Percentiles rank a stretch among this genome's conserved stretches.
These are phyloP conservation scores for Carex myosuroides DNA, from an alignment of 176 grass and related monocot genomes.

Conservation along the genomic window DNA sequence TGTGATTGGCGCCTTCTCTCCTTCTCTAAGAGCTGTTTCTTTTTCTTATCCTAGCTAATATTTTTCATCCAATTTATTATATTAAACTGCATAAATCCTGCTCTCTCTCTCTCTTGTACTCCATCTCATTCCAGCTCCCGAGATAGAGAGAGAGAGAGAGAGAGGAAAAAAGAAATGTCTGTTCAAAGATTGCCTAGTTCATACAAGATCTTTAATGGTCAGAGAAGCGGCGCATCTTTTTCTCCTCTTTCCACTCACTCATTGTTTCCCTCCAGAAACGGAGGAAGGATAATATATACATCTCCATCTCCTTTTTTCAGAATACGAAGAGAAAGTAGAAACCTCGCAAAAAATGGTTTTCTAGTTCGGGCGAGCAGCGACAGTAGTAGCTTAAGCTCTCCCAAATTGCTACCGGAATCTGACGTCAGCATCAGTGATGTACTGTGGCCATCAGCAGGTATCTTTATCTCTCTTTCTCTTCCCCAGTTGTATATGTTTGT, in stretches of 20 bases:
- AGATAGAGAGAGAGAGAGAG: slow-evolving; percentile 4
- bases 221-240: neutral
- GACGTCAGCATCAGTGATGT: slow-evolving; percentile 65
- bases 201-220: slow-evolving; percentile 21
- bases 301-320: neutral
- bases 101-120: neutral
- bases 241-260: slow-evolving; percentile 5
- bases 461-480: neutral
- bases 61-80: neutral
- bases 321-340: neutral
- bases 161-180: slow-evolving; percentile 31
- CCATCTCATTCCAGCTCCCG: neutral
- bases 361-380: slow-evolving; percentile 14
- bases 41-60: neutral
- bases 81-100: neutral
- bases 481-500: neutral
- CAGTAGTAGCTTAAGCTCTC: neutral
- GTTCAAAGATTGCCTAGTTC: slow-evolving; percentile 36
- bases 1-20: neutral
- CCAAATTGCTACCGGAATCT: neutral
- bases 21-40: slow-evolving; percentile 5
- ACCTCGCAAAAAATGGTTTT: neutral
- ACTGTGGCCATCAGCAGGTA: slow-evolving; percentile 88
- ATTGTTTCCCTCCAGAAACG: neutral
- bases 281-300: neutral